phyloP scores from a whole-genome alignment of 208 protist species.

The Trypanosoma platydactyli region DNA sequence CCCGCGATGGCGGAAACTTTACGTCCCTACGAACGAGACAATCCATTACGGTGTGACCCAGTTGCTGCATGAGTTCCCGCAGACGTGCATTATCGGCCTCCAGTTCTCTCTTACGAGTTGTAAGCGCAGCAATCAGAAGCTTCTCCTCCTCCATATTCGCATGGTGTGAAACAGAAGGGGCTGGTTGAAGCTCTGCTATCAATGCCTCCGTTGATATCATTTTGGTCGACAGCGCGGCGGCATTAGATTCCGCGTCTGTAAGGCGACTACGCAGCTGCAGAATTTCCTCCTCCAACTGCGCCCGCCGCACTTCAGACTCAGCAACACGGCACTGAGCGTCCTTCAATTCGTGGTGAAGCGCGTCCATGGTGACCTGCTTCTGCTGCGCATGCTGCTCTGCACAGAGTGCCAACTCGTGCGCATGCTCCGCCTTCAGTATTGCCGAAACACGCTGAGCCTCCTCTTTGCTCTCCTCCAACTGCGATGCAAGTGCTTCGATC shows the following conservation, averaged over 20 bases:
- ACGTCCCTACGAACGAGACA: slow-evolving; percentile 23
- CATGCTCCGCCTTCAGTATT: not conserved
- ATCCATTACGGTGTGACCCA: slow-evolving; percentile 31
- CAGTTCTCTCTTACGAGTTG: slow-evolving; percentile 20
- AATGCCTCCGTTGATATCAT: slow-evolving; percentile 1
- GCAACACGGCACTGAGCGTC: slow-evolving; percentile 2
- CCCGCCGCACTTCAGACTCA: not conserved
- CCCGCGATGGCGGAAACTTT: slow-evolving; percentile 8
- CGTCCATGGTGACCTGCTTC: slow-evolving; percentile 4
- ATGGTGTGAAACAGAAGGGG: not conserved
- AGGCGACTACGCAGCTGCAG: not conserved
- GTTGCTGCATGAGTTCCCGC: slow-evolving; percentile 24
- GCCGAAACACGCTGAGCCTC: not conserved
- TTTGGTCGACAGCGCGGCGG: slow-evolving; percentile 1
- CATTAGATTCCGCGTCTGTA: slow-evolving; percentile 5
- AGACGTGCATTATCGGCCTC: slow-evolving; percentile 8
- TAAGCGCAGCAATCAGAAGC: slow-evolving; percentile 18
- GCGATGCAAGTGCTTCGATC: not conserved
- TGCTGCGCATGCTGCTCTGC: not conserved
- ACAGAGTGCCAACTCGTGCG: not conserved
- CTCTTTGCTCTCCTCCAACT: slow-evolving; percentile 11
- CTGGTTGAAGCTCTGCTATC: not conserved
- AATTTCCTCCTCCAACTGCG: slow-evolving; percentile 11
- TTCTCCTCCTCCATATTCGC: slow-evolving; percentile 1
- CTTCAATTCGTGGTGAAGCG: slow-evolving; percentile 12